These are phyloP conservation scores for Sordariomycetes sp. DNA, from an alignment of 2,329 filamentous ascomycete species.

Conservation along the genomic window DNA sequence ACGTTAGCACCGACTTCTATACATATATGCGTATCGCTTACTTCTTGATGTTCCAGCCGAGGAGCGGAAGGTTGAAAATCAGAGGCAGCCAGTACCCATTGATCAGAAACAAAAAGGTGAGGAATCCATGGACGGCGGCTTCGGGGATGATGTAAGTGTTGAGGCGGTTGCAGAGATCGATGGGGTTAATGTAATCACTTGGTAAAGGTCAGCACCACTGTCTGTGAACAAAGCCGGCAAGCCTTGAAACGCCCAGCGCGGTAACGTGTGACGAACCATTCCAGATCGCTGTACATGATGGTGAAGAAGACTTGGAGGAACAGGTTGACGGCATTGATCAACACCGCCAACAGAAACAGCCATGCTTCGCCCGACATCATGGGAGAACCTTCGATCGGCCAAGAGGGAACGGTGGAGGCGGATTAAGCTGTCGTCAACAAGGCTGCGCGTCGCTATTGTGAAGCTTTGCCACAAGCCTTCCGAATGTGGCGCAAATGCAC, in stretches of 20 bases:
- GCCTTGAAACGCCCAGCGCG: background rate
- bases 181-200: conserved; percentile 99
- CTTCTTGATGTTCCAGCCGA: conserved; percentile 97
- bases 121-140: conserved; percentile 91
- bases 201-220: background rate
- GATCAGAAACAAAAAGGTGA: conserved; percentile 93
- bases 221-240: background rate
- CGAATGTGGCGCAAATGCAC: conserved; percentile 1
- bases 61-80: conserved; percentile 81
- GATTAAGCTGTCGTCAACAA: too few species aligned
- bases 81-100: conserved; percentile 98
- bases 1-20: too few species aligned
- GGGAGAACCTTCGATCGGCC: conserved; percentile 3
- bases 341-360: conserved; percentile 94
- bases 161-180: conserved; percentile 99
- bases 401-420: too few species aligned
- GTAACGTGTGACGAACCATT: conserved; percentile 65
- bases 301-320: conserved; percentile 99
- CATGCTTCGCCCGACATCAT: conserved; percentile 95
- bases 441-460: background rate
- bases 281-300: conserved; percentile 99
- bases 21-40: too few species aligned
- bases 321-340: conserved; percentile 99
- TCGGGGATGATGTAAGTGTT: conserved; percentile 99
- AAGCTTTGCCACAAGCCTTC: background rate